Evolutionary conservation across 1,139 yeast species (phyloP), one percentile per base, ranked within the genome.

Genomic region (Lodderomyces beijingensis): DNA sequence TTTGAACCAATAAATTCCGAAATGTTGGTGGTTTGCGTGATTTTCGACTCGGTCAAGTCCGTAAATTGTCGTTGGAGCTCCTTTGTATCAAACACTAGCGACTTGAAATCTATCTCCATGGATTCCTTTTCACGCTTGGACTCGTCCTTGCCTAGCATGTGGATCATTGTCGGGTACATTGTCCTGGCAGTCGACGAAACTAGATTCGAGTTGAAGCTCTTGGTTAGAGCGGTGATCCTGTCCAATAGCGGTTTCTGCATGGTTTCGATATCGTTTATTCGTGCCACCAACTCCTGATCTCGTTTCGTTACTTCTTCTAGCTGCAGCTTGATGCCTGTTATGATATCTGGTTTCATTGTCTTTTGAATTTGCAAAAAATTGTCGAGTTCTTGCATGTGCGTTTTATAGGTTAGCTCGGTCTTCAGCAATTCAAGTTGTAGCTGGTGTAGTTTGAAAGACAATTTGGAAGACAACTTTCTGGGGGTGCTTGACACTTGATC

Each of bases 211-310:
- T 53, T 55, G 40, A 62, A 65, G 20, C 48, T 50, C 21, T 37
- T 40, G 3, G 55, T 50, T 26, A 65, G 42, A 9, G 35, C 31
- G 13, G 49, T 50, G 57, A 66, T 62, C 31, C 62, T 50, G 19
- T 62, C 64, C 26, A 66, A 45, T 15, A 64, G 43, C 2, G 73
- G 74, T 33, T 61, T 50, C 36, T 65, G 65, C 3, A 56, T 51
- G 9, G 53, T 50, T 28, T 48, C 50, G 27, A 64, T 53, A 19
- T 53, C 50, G n/a, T 44, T 46, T 12, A 63, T 53, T 17, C 50
- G 54, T 12, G 45, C 41, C 16, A 47, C 42, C 4, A 60, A 39
- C 3, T 34, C 33, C 2, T 44, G 29, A 33, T 56, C 50, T 14
- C 46, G 45, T 3, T 34, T 36, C 6, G 43, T 29, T 13, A 65